A percentile compares a stretch with the other conserved stretches of the same genome.
phyloP scores from a whole-genome alignment of 331 rosid genomes.

The Quercus tomentella region DNA sequence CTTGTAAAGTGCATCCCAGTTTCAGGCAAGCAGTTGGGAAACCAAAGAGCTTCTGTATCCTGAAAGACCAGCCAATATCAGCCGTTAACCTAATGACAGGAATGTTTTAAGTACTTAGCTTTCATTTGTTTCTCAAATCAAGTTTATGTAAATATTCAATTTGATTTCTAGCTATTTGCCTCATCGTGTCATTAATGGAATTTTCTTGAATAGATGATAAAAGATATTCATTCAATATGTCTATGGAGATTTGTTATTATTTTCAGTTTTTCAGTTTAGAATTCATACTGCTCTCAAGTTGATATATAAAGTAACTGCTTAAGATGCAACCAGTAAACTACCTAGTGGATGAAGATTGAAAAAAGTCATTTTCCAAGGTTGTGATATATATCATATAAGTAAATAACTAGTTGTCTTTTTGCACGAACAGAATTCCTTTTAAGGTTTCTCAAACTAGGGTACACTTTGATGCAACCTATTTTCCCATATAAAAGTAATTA shows the following conservation, averaged over 20 bases:
- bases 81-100: background rate
- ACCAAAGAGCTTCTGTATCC: background rate
- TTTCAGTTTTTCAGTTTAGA: no score
- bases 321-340: no score
- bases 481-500: no score
- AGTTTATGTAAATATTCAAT: background rate
- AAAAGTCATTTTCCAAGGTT: no score
- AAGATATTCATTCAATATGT: background rate
- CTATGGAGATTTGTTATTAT: no score
- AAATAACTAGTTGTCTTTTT: no score
- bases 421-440: no score
- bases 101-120: background rate
- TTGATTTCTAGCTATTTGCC: background rate
- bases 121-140: background rate
- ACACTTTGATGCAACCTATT: no score
- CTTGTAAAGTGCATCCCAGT: constrained; percentile 34
- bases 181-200: background rate
- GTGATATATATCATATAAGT: no score
- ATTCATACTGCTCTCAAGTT: background rate
- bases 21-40: background rate
- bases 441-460: no score
- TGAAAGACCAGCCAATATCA: background rate
- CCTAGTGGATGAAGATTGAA: no score
- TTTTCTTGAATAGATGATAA: background rate
- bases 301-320: no score